A percentile compares a stretch with the other conserved stretches of the same genome.
Conservation (phyloP, 2,329 filamentous ascomycete genomes). For the Colletotrichum sansevieriae region DNA sequence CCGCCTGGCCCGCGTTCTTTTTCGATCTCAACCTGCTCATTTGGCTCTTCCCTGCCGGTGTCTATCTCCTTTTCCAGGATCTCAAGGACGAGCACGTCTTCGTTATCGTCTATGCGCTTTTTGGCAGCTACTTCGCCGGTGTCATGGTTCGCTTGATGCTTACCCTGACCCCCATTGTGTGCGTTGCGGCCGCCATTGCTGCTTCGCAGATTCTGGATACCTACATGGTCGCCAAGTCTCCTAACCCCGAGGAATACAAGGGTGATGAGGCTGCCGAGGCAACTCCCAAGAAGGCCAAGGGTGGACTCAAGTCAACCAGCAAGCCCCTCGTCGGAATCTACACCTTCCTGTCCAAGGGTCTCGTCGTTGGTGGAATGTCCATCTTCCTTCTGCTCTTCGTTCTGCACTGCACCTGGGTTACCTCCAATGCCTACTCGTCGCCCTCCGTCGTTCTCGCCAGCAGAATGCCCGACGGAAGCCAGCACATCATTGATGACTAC, state of each 20-base stretch:
- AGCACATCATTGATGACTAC: conserved; percentile 99
- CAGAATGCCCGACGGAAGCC: conserved; percentile 90
- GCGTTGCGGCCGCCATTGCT: conserved; percentile 91
- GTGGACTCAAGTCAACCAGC: conserved; percentile 76
- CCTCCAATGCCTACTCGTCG: conserved; percentile 98
- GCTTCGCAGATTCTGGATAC: conserved; percentile 89
- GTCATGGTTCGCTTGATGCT: conserved; percentile 99
- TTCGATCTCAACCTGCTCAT: conserved; percentile 98
- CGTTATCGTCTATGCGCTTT: conserved; percentile 95
- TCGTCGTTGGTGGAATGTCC: conserved; percentile 79
- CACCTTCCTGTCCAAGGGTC: conserved; percentile 80
- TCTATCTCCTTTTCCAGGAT: conserved; percentile 97
- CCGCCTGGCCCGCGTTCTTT: conserved; percentile 99
- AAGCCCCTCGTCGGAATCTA: conserved; percentile 87
- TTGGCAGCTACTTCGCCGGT: conserved; percentile 97
- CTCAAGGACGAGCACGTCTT: conserved; percentile 98
- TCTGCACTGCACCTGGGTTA: conserved; percentile 98
- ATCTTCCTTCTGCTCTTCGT: conserved; percentile 94
- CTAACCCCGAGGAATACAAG: conserved; percentile 57
- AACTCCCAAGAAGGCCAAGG: conserved; percentile 69
- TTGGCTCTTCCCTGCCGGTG: conserved; percentile 98
- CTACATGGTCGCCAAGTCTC: conserved; percentile 74
- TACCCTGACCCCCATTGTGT: conserved; percentile 95
- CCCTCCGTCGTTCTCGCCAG: conserved; percentile 97
- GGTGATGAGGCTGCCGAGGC: conserved; percentile 62